Evolutionary conservation across 139 green algal species (phyloP), one percentile per base, ranked within the genome.

Genomic region (Micractinium sp.): DNA sequence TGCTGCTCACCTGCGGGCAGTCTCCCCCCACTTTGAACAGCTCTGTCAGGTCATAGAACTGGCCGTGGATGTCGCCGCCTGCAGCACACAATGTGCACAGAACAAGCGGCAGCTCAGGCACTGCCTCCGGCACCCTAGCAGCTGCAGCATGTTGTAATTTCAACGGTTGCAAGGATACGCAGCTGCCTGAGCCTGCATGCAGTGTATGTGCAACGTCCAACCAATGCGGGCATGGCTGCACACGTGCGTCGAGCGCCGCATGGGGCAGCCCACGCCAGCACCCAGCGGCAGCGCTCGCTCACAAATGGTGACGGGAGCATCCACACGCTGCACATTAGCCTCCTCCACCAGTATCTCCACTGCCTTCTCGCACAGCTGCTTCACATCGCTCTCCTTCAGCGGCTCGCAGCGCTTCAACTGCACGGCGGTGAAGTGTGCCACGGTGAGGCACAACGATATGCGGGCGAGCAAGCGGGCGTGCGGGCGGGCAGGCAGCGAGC

Each of bases 21-120:
- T 99, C 98, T 5, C 98, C 98, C 19, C 98, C 98, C 18, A 99
- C 97, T 87, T 98, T 97, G 90, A 99, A 99, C 27, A 99, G 95
- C 95, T 99, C 98, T 90, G 96, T 97, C 15, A 99, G 92, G 92
- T 99, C 98, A 81, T 98, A 98, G 88, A 99, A 99, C 91, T 99
- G 97, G 22, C 97, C 97, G 87, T 99, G 98, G 56, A 99, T 99
- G 91, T 99, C 98, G 5, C 98, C 98, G 88, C 97, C 95, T 98
- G 89, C 82, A 60, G 7, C 53, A 35, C 0, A 86, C 38, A 79
- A 66, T 38, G 74, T 31, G 79, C 23, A 22, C 16, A 71, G 47
- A 56, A 56, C 47, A 9, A 56, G 47, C 47, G 47, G 47, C 47
- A 9, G 7, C 5, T 56, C 47, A 56, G 47, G 47, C 47, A 56